These are phyloP conservation scores for Dendrocalamus latiflorus DNA, from an alignment of 202 grass and related monocot genomes.

Conservation along the genomic window DNA sequence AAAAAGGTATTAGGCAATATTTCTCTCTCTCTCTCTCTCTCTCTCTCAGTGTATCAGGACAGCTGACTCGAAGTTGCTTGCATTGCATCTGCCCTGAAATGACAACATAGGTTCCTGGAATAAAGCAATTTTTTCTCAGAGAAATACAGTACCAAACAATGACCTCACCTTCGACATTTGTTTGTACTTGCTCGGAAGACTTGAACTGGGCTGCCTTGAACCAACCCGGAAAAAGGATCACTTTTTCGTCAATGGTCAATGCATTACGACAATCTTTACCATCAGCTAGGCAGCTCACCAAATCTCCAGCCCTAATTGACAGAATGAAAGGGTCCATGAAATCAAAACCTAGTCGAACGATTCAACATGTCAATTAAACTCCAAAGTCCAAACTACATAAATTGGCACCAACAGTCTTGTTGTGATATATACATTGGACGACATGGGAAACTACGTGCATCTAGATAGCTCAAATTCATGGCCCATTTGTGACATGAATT, in stretches of 20 bases:
- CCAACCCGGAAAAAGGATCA: background rate
- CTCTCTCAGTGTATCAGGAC: too few relatives aligned
- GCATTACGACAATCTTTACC: background rate
- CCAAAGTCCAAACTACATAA: background rate
- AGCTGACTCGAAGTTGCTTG: background rate
- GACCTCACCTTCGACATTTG: background rate
- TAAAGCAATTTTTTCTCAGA: background rate
- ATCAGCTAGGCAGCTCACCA: background rate
- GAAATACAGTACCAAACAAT: background rate
- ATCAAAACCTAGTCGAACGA: background rate
- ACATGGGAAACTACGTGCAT: too few relatives aligned
- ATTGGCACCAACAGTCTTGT: background rate
- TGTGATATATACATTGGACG: too few relatives aligned
- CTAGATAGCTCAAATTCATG: too few relatives aligned
- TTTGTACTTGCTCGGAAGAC: background rate
- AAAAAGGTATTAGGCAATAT: too few relatives aligned
- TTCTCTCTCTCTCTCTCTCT: too few relatives aligned
- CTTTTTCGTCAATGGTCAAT: background rate
- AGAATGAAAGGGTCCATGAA: background rate
- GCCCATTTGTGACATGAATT: too few relatives aligned
- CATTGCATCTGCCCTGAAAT: background rate
- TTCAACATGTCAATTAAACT: too few relatives aligned
- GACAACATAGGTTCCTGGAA: background rate
- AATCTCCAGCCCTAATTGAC: background rate
- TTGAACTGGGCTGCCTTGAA: background rate